Conservation (phyloP, 2,329 filamentous ascomycete genomes). For the Ilyonectria mors-panacis region DNA sequence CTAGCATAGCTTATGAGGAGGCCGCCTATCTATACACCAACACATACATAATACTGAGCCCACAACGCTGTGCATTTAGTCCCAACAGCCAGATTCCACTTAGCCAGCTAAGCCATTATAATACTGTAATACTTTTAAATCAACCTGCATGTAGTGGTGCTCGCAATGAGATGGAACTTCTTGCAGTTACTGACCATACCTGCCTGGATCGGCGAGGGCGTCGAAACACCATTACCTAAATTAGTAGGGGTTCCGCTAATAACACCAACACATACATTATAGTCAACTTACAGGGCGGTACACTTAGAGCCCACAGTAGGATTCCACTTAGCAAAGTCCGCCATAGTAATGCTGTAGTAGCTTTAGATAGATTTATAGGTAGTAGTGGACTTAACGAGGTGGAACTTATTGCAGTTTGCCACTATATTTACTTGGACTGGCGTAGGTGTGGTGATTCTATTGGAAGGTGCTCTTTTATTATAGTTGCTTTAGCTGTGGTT, state of each 20-base stretch:
- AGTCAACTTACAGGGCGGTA: conserved; percentile 14
- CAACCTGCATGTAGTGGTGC: background rate
- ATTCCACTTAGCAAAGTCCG: conserved; percentile 47
- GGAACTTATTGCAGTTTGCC: conserved; percentile 50
- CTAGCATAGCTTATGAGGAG: no score
- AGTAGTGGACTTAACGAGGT: conserved; percentile 43
- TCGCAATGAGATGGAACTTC: background rate
- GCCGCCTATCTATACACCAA: no score
- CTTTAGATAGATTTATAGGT: conserved; percentile 44
- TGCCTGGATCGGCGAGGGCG: conserved; percentile 1
- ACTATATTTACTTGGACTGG: conserved; percentile 50
- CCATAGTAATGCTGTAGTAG: conserved; percentile 38
- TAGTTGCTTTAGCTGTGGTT: conserved; percentile 1
- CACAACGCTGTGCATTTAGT: no score
- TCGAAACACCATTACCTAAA: no score
- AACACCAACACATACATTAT: conserved; percentile 33
- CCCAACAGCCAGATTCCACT: conserved; percentile 40
- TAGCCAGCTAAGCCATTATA: conserved; percentile 29
- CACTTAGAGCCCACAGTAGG: conserved; percentile 31
- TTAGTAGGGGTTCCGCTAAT: conserved; percentile 9
- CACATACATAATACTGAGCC: no score
- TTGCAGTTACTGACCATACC: conserved; percentile 6
- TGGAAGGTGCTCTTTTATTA: background rate
- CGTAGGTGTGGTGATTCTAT: conserved; percentile 47
- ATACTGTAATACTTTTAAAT: background rate